These are phyloP conservation scores for Carex myosuroides DNA, from an alignment of 176 grass and related monocot genomes.

Conservation along the genomic window DNA sequence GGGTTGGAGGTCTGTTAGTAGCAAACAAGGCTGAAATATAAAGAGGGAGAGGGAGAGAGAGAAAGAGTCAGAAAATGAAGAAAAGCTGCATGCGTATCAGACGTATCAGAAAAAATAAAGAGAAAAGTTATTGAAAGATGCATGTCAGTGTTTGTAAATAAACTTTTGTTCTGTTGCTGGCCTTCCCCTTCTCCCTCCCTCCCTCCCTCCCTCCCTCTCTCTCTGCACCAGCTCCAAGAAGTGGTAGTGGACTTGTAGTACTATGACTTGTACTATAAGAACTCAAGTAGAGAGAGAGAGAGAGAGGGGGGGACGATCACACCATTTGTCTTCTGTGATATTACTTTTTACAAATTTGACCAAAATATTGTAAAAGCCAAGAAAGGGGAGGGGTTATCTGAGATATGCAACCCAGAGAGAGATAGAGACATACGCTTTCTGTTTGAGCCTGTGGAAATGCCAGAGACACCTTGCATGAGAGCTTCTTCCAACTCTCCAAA, in stretches of 20 bases:
- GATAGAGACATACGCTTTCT: conserved; percentile 28
- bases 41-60: conserved; percentile 26
- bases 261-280: conserved; percentile 20
- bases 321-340: conserved; percentile 33
- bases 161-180: neutral
- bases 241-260: too few species aligned
- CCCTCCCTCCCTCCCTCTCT: conserved; percentile 23
- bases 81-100: conserved; percentile 50
- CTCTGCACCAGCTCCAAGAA: conserved; percentile 30
- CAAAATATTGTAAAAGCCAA: neutral
- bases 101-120: conserved; percentile 35
- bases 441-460: conserved; percentile 36
- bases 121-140: conserved; percentile 19
- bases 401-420: conserved; percentile 13
- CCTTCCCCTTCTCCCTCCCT: conserved; percentile 17
- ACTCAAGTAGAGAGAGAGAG: conserved; percentile 22
- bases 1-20: conserved; percentile 51
- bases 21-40: conserved; percentile 61
- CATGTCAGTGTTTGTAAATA: conserved; percentile 17
- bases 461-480: conserved; percentile 60
- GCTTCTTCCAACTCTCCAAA: conserved; percentile 79
- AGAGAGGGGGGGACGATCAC: conserved; percentile 25
- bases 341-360: conserved; percentile 34
- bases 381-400: conserved; percentile 15
- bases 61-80: conserved; percentile 29